Base-by-base conservation (phyloP, 1,284 basidiomycete genomes). In the Vanrija pseudolonga region DNA sequence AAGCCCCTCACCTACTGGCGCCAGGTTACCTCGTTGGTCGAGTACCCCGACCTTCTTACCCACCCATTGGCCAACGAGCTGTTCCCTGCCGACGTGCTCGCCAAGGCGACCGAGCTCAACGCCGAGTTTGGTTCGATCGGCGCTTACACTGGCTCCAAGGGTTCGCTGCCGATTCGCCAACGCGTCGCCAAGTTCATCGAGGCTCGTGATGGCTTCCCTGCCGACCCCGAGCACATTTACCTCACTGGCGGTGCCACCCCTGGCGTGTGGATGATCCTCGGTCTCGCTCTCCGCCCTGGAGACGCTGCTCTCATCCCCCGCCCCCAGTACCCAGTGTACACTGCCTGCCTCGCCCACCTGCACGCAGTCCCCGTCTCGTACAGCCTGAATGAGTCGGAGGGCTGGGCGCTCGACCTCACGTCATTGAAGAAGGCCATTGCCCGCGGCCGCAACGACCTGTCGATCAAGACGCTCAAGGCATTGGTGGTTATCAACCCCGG, bases 271-370 rank as follows among this genome's bases (percentile, higher is more conserved):
- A 85, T 93, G 36, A 80, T 94, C 44, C 84, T 97, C 50, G 64
- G 53, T 48, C 56, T 70, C 39, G 65, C 64, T 6, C 48, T 70
- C 12, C 47, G 59, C 15, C 49, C 54, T 22, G 66, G 67, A 17
- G 60, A 62, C 50, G 60, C 42, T 17, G 51, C 47, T 9, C 54
- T 59, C 23, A 96, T 97, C 65, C 93, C 93, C 23, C 96, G 97
- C 57, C 93, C 93, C 1, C 94, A 97, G 78, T 97, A 97, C 73
- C 93, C 93, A 0, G 81, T 97, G 14, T 95, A 96, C 77, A 93
- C 90, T 32, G 93, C 93, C 18, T 85, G 91, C 0, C 84, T 97
- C 42, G 88, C 92, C 0, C 85, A 92, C 64, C 85, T 84, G 74
- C 80, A 82, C 45, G 91, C 92, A 8, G 78, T 82, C 7, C 78